Percentiles rank a stretch among this genome's conserved stretches.
phyloP scores from a whole-genome alignment of 257 asterid genomes.

The Jacaranda mimosifolia region DNA sequence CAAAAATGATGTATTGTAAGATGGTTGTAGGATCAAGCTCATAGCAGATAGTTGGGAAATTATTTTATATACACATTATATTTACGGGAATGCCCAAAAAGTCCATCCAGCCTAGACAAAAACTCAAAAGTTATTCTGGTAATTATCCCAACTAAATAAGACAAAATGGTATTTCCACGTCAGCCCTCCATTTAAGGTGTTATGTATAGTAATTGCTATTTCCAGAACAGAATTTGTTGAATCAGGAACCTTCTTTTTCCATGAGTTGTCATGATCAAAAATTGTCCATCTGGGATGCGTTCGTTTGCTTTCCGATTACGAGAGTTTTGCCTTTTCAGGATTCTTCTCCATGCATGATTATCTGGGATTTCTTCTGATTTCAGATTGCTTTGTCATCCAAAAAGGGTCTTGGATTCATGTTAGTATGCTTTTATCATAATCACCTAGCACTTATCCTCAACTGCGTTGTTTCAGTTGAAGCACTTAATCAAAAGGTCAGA shows the following conservation, averaged over 20 bases:
- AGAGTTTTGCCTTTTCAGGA: conserved; percentile 21
- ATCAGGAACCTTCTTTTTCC: background rate
- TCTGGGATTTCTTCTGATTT: conserved; percentile 11
- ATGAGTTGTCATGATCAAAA: conserved; percentile 3
- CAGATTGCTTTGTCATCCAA: conserved; percentile 9
- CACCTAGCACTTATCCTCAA: background rate
- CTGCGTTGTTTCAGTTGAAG: background rate
- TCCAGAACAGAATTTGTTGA: background rate
- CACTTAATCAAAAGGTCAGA: conserved; percentile 23
- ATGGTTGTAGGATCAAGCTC: too few relatives aligned
- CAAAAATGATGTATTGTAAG: background rate
- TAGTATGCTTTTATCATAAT: background rate
- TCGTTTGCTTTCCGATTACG: conserved; percentile 16
- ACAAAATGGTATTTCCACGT: background rate
- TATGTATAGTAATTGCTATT: background rate
- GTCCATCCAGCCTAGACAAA: too few relatives aligned
- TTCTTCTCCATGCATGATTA: conserved; percentile 16
- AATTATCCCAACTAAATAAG: too few relatives aligned
- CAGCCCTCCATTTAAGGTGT: background rate
- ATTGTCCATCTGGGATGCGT: background rate
- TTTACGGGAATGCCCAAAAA: too few relatives aligned
- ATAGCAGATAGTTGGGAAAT: too few relatives aligned
- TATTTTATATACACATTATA: too few relatives aligned
- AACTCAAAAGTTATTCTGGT: too few relatives aligned
- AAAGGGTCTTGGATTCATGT: background rate